Evolutionary conservation across 139 green algal species (phyloP).

Genomic region (Chlamydomonas sp.): DNA sequence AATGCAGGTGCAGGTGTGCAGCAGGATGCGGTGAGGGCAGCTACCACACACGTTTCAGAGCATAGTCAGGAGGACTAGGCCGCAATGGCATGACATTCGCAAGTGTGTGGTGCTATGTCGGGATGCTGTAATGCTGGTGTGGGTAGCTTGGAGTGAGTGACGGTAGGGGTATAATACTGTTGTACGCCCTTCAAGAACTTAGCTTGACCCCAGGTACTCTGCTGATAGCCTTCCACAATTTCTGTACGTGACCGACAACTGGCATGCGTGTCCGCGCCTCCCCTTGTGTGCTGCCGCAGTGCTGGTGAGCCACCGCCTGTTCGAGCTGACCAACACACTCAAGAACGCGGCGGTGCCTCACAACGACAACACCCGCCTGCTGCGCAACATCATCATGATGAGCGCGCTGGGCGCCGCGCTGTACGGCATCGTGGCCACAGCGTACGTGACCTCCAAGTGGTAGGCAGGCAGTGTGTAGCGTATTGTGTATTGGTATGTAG

Average conservation of each 20-base stretch:
- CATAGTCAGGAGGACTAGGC: no score
- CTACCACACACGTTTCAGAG: no score
- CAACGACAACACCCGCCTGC: slow-evolving; percentile 80
- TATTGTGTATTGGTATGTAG: no score
- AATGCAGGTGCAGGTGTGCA: no score
- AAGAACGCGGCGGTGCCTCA: slow-evolving; percentile 83
- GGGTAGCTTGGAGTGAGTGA: no score
- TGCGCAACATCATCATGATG: slow-evolving; percentile 81
- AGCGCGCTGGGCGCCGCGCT: slow-evolving; percentile 1
- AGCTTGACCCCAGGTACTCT: not conserved
- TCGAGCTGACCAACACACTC: slow-evolving; percentile 86
- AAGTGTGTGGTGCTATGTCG: no score
- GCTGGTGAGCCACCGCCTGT: slow-evolving; percentile 85
- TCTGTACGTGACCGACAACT: not conserved
- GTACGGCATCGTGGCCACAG: not conserved
- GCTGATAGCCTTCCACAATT: not conserved
- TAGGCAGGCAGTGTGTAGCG: no score
- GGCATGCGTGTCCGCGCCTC: not conserved
- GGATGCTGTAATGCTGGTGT: no score
- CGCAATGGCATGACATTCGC: no score
- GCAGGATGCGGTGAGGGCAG: no score
- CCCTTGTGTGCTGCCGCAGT: slow-evolving; percentile 42
- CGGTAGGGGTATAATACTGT: no score
- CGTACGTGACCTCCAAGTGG: not conserved
- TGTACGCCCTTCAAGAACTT: no score